Evolutionary conservation across 2,329 filamentous ascomycete genomes (phyloP).

Genomic region (Stromatinia cepivora): DNA sequence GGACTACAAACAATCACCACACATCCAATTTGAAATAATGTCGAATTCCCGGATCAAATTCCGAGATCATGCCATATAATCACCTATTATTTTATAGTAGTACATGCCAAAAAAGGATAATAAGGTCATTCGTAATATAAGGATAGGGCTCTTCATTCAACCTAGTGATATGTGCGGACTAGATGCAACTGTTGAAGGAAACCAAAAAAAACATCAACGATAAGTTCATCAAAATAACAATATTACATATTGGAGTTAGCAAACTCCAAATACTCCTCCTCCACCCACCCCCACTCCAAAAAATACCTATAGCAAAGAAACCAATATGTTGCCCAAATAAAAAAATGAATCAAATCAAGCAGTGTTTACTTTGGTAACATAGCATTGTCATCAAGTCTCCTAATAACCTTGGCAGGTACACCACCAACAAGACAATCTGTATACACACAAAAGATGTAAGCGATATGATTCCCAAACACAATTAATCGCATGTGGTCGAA

Average conservation of each 20-base stretch:
- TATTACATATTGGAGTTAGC: not conserved
- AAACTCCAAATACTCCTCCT: not conserved
- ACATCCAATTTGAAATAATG: not conserved
- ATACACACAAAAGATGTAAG: not conserved
- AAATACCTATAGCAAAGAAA: not conserved
- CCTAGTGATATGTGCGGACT: not conserved
- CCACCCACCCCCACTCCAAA: too few relatives aligned
- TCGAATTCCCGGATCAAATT: not conserved
- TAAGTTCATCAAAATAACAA: not conserved
- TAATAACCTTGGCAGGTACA: slow-evolving; percentile 30
- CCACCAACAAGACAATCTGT: slow-evolving; percentile 30
- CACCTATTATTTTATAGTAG: not conserved
- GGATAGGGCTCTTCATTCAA: not conserved
- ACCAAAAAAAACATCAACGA: not conserved
- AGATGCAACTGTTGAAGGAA: not conserved
- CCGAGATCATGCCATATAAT: not conserved
- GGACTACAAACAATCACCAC: not conserved
- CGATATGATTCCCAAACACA: not conserved
- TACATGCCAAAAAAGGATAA: too few relatives aligned
- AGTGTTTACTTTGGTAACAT: not conserved
- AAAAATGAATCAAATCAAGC: not conserved
- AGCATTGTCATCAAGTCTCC: slow-evolving; percentile 1
- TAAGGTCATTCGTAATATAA: not conserved
- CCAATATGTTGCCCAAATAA: too few relatives aligned
- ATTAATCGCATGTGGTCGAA: not conserved